Evolutionary conservation across 768 basidiomycete genomes (phyloP).

Genomic region (Naganishia kalamii): DNA sequence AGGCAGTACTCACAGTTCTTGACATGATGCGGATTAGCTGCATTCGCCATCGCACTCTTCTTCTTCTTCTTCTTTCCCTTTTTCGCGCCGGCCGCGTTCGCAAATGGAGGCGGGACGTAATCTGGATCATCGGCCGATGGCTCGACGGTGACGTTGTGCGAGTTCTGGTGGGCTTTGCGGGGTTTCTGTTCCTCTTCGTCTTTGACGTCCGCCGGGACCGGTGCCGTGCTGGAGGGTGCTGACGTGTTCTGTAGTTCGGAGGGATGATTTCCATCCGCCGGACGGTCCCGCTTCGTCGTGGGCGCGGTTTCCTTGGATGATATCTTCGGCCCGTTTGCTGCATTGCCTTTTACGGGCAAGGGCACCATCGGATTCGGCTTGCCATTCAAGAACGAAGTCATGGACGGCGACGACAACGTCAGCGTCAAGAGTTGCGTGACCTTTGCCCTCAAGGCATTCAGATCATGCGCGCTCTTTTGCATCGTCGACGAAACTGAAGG

Average conservation of each 20-base stretch:
- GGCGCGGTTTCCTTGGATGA: no score
- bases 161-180: background rate
- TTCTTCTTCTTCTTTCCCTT: constrained; percentile 80
- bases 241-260: background rate
- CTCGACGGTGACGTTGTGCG: constrained; percentile 9
- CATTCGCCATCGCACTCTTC: constrained; percentile 79
- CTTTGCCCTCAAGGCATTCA: constrained; percentile 1
- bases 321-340: no score
- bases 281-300: no score
- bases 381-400: constrained; percentile 11
- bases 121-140: constrained; percentile 15
- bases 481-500: background rate
- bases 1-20: constrained; percentile 57
- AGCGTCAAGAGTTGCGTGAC: constrained; percentile 20
- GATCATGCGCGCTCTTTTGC: background rate
- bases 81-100: constrained; percentile 21
- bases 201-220: background rate
- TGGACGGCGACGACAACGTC: constrained; percentile 9
- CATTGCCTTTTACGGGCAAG: background rate
- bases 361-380: constrained; percentile 2
- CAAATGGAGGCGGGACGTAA: background rate
- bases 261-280: background rate
- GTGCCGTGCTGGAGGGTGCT: background rate
- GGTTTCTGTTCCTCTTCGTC: background rate
- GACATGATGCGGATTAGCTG: constrained; percentile 90